Evolutionary conservation across 2,329 filamentous ascomycete genomes (phyloP), one percentile per base, ranked within the genome.

Genomic region (Grosmannia serpens): DNA sequence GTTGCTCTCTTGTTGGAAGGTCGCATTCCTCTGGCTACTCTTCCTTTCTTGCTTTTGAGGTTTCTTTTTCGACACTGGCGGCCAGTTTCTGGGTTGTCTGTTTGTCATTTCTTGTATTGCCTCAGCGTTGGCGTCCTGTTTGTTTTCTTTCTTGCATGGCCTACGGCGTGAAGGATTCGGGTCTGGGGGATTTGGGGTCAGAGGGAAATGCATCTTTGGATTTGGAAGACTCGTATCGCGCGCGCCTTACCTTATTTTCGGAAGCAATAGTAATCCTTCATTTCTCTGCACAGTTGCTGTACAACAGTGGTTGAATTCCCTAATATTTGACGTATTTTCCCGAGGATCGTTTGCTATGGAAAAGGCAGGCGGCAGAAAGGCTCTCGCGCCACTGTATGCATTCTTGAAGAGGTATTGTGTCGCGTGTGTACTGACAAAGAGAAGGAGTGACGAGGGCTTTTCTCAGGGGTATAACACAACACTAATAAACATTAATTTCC

Each of bases 121-220:
- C n/a, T 51, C 7, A 15, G 31, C 6, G 15, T 27, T 46, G 17
- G 33, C 17, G 17, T 47, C 20, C 11, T 47, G 13, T 13, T 20
- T 29, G 31, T 33, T 38, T 56, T 56, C 15, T 38, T 3, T 49
- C 26, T 35, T 56, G 54, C 54, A 56, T 56, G 54, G 54, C 54
- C 44, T 49, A 47, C 15, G 54, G 54, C 27, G 54, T 35, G 54
- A 56, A 29, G 54, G 41, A 27, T 26, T 56, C 29, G 26, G 26
- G 54, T 47, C 20, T 26, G 17, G 26, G 26, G 20, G 13, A 1
- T 31, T 47, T 9, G 15, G 33, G 52, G 35, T 41, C 22, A 44
- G 35, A 33, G 38, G 33, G 24, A 41, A 20, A 22, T 52, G 29
- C 50, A 11, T 17, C n/a, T 52, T 33, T 33, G 26, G 27, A 22